Evolutionary conservation across 2,329 filamentous ascomycete genomes (phyloP).

Genomic region (Colletotrichum camelliae): DNA sequence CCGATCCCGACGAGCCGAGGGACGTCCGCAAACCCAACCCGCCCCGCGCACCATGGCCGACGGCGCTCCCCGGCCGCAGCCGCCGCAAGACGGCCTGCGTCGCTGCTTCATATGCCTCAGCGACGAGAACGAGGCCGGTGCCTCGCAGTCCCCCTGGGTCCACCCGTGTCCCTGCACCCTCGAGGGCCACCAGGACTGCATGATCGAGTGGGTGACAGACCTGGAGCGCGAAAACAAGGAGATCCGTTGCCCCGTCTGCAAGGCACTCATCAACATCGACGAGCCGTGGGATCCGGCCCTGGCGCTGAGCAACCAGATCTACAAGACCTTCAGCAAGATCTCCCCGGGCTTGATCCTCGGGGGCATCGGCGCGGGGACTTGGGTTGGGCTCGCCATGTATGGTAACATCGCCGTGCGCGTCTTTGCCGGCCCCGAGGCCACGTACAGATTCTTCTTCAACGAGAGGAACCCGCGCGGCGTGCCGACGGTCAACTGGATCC

Average conservation of each 20-base stretch:
- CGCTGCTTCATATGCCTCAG: constrained; percentile 70
- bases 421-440: constrained; percentile 55
- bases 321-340: constrained; percentile 57
- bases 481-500: constrained; percentile 20
- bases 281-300: constrained; percentile 78
- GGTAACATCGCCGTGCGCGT: constrained; percentile 54
- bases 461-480: constrained; percentile 2
- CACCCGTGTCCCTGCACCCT: constrained; percentile 91
- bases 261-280: constrained; percentile 76
- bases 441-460: constrained; percentile 19
- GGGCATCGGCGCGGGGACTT: constrained; percentile 56
- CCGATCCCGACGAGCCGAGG: not conserved
- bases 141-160: constrained; percentile 68
- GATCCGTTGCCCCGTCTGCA: constrained; percentile 89
- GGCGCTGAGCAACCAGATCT: constrained; percentile 64
- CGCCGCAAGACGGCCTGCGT: constrained; percentile 21
- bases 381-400: constrained; percentile 59
- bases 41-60: not conserved
- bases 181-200: constrained; percentile 86
- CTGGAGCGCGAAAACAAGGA: constrained; percentile 72
- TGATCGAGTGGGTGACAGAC: constrained; percentile 93
- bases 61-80: not conserved
- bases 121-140: constrained; percentile 55
- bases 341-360: constrained; percentile 70
- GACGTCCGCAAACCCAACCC: not conserved